Evolutionary conservation across 176 grass and related monocot genomes (phyloP), one percentile per base, ranked within the genome.

Genomic region (Zoysia japonica): DNA sequence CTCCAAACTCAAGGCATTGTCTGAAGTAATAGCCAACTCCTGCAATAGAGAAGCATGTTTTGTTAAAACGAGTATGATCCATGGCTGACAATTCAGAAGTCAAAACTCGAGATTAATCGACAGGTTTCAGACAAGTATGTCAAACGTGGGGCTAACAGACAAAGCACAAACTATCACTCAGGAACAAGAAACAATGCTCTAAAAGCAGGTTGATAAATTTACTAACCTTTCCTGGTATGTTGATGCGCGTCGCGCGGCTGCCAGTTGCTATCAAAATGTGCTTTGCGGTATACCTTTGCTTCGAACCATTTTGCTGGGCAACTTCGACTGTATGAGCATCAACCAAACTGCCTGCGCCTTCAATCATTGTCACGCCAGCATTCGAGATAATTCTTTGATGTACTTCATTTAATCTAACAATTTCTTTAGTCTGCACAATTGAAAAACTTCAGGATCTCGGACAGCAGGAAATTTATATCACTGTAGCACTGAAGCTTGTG

Each of bases 21-120:
- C 95, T 65, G 95, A 98, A 81, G 95, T 98, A 81, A 98, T 94
- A 78, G 90, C 81, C 81, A 98, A 79, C 78, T 98, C 95, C 95
- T 98, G 83, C 53, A 86, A 79, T 47, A 63, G 28, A 74, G 68
- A 68, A 46, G 16, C 9, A 47, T 70, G 20, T 9, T 51, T 28
- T 28, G 0, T 68, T 9, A 76, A 14, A 75, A 15, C 5, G 1
- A 69, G 42, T 42, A 41, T 9, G 45, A 13, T 42, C 9, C 2
- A 68, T 41, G 35, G 2, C 2, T 4, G 4, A 71, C n/a, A 71
- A 37, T 2, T 19, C 7, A 28, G 28, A 28, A 28, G 28, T 19
- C 7, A 71, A 46, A 9, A 47, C 42, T 10, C 17, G 0, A 77
- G 14, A 50, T 35, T 56, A 78, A 54, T 52, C 39, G 50, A 68